phyloP scores from a whole-genome alignment of 2,329 filamentous ascomycete genomes.

The Botryotinia globosa region DNA sequence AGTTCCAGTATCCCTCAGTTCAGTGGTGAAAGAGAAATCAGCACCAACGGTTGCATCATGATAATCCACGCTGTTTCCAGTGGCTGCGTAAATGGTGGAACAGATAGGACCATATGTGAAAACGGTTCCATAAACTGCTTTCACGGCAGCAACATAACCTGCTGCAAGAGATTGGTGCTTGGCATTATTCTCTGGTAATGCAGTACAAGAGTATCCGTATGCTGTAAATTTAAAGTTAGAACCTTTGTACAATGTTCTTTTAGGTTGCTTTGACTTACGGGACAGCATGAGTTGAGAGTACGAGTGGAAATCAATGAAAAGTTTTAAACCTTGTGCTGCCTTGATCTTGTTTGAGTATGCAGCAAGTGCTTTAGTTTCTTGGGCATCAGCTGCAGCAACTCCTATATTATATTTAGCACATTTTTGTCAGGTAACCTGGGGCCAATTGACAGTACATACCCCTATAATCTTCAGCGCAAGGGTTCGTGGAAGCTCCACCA shows the following conservation, averaged over 20 bases:
- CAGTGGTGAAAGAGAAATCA: constrained; percentile 44
- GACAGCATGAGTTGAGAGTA: constrained; percentile 60
- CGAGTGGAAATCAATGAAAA: constrained; percentile 64
- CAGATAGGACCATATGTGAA: constrained; percentile 51
- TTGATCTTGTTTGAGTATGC: constrained; percentile 47
- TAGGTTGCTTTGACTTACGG: constrained; percentile 31
- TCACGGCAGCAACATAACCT: constrained; percentile 51
- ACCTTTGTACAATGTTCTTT: background rate
- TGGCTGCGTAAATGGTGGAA: constrained; percentile 58
- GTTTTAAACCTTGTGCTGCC: constrained; percentile 49
- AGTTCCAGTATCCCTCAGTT: constrained; percentile 48
- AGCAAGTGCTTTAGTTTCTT: constrained; percentile 52
- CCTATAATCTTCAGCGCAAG: constrained; percentile 50
- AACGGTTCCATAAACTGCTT: constrained; percentile 50
- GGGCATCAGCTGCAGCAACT: constrained; percentile 44
- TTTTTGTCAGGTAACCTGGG: background rate
- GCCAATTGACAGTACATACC: constrained; percentile 29
- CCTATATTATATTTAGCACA: constrained; percentile 35
- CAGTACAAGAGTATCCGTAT: constrained; percentile 59
- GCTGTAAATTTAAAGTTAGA: constrained; percentile 31
- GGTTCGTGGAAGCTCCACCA: constrained; percentile 49
- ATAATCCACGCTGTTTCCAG: constrained; percentile 46
- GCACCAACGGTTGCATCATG: constrained; percentile 42
- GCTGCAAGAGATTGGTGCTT: constrained; percentile 50
- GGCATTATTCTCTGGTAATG: constrained; percentile 45